Base-by-base conservation (phyloP, 108 stramenopile species). In the Fistulifera solaris region DNA sequence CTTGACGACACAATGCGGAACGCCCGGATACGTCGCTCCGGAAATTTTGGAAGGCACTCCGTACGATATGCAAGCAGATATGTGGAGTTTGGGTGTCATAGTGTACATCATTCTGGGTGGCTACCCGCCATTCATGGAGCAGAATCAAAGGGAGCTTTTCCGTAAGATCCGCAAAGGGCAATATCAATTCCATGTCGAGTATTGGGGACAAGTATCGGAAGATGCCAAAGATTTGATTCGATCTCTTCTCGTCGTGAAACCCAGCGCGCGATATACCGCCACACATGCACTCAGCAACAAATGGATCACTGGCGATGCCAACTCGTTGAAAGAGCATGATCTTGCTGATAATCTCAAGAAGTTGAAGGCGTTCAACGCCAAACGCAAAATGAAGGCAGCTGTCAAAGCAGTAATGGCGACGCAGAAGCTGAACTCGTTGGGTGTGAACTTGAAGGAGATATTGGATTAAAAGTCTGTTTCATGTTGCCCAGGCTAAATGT, bases 101-200 rank as follows among this genome's bases (percentile, higher is more conserved):
- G 72, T 84, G 12, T 99, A 96, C 72, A 96, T 96, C 63, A 67
- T 99, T 7, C 75, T 99, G 12, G 75, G 75, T 61, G 98, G 89
- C 23, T 91, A 91, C 49, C 89, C 89, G 1, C 98, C 98, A 15
- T 99, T 99, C 68, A 86, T 95, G 60, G 93, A 95, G 61, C 87
- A 92, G 41, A 94, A 99, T 70, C 89, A 95, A 48, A 60, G 82
- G 12, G 89, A 94, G 52, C 78, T 99, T 7, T 97, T 96, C 83
- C 82, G 88, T 22, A 87, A 85, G 46, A 95, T 93, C 43, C 76
- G 87, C 43, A 83, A 80, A 59, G 89, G 87, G 23, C 77, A 87
- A 41, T 91, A 80, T 52, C 81, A 90, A 66, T 90, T 94, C 58
- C 87, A 86, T 54, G 78, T 76, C 18, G 84, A 88, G 47, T 94